phyloP scores from a whole-genome alignment of 768 basidiomycete species.

The Daedaleopsis nitida region DNA sequence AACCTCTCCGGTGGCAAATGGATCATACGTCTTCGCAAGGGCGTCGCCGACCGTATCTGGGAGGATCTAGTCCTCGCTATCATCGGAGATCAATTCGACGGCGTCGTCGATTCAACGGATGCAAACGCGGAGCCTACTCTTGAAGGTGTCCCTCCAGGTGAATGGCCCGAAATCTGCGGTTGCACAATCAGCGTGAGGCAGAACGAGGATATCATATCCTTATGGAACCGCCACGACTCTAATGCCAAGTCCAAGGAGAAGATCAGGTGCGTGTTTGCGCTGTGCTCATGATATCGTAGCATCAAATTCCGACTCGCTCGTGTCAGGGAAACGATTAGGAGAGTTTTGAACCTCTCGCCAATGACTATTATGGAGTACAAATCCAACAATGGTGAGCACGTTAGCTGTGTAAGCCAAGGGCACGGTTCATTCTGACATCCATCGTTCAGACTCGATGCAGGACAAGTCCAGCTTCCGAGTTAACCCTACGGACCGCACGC shows the following conservation, averaged over 20 bases:
- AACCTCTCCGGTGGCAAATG: conserved; percentile 91
- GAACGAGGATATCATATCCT: conserved; percentile 89
- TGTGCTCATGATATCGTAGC: background rate
- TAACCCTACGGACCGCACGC: conserved; percentile 31
- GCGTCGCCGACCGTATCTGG: conserved; percentile 88
- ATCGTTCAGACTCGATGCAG: conserved; percentile 74
- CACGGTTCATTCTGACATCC: background rate
- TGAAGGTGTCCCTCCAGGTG: conserved; percentile 30
- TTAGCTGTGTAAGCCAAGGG: background rate
- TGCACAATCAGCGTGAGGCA: conserved; percentile 93
- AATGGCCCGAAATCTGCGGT: conserved; percentile 87
- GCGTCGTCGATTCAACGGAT: conserved; percentile 47
- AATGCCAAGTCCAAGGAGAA: conserved; percentile 77
- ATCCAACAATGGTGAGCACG: conserved; percentile 76
- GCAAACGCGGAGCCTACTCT: conserved; percentile 40
- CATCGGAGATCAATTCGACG: conserved; percentile 87
- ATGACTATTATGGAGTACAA: conserved; percentile 93
- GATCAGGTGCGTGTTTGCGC: conserved; percentile 63
- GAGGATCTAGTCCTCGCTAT: conserved; percentile 86
- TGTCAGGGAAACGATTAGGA: conserved; percentile 75
- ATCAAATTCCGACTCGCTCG: background rate
- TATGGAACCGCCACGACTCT: conserved; percentile 88
- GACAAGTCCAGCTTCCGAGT: conserved; percentile 83
- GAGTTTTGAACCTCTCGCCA: conserved; percentile 72
- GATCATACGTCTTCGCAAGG: conserved; percentile 92